A percentile compares a stretch with the other conserved stretches of the same genome.
phyloP scores from a whole-genome alignment of 2,329 filamentous ascomycete genomes.

The Neurospora sp. region DNA sequence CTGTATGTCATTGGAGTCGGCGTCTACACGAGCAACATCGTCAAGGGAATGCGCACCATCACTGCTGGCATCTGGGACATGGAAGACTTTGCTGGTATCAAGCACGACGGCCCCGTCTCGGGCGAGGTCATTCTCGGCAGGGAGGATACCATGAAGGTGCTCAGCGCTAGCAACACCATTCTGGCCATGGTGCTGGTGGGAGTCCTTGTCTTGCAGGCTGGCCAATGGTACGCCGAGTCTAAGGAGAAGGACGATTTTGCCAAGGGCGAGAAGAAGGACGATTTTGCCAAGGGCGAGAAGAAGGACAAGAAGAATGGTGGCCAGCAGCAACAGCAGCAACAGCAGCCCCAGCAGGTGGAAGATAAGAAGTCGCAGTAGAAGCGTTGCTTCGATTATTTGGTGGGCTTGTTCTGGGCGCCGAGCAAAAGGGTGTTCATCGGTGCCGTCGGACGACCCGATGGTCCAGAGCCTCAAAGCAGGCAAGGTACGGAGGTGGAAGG shows the following conservation, averaged over 20 bases:
- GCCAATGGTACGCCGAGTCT: conserved; percentile 96
- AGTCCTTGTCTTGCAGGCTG: conserved; percentile 84
- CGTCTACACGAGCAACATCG: conserved; percentile 92
- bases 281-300: conserved; percentile 49
- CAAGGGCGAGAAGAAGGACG: conserved; percentile 60
- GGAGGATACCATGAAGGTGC: conserved; percentile 82
- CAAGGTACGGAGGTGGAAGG: neutral
- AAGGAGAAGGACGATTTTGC: conserved; percentile 77
- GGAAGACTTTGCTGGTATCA: conserved; percentile 27
- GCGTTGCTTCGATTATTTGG: neutral
- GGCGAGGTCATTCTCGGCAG: conserved; percentile 63
- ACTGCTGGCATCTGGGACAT: conserved; percentile 54
- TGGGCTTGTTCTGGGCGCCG: neutral
- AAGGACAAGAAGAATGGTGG: conserved; percentile 12
- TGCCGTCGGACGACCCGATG: neutral
- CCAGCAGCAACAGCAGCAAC: neutral
- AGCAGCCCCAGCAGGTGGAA: neutral
- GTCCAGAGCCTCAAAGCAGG: neutral
- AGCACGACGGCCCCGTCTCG: conserved; percentile 32
- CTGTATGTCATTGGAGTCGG: conserved; percentile 80
- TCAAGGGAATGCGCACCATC: conserved; percentile 84
- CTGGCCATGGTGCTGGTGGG: conserved; percentile 85
- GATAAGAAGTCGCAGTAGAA: neutral
- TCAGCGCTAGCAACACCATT: conserved; percentile 93
- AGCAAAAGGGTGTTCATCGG: neutral